These are phyloP conservation scores for Claviceps capensis DNA, from an alignment of 2,329 filamentous ascomycete genomes.

Conservation along the genomic window DNA sequence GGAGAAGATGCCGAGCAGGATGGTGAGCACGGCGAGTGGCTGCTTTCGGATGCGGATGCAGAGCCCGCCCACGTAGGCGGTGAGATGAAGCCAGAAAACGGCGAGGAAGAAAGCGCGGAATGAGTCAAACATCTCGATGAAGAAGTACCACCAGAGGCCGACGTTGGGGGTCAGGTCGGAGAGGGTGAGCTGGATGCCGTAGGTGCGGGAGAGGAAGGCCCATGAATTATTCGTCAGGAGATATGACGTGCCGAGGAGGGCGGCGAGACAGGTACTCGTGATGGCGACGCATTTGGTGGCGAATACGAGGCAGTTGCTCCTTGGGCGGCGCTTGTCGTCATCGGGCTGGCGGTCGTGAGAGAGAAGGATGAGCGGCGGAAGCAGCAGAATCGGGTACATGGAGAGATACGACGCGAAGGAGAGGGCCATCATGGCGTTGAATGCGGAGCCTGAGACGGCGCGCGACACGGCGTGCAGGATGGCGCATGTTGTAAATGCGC, in stretches of 20 bases:
- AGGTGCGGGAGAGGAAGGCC: slow-evolving; percentile 80
- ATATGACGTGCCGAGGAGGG: slow-evolving; percentile 58
- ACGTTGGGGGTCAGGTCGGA: slow-evolving; percentile 91
- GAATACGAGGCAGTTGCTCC: slow-evolving; percentile 33
- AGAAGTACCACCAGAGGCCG: slow-evolving; percentile 99
- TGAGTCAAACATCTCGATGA: slow-evolving; percentile 98
- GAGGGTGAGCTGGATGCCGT: slow-evolving; percentile 81
- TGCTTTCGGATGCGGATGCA: slow-evolving; percentile 72
- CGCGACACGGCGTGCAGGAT: slow-evolving; percentile 73
- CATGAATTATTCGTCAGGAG: slow-evolving; percentile 64
- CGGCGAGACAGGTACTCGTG: slow-evolving; percentile 39
- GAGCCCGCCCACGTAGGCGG: slow-evolving; percentile 76
- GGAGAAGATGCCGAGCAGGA: slow-evolving; percentile 78
- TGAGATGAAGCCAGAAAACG: slow-evolving; percentile 93
- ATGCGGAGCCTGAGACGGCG: slow-evolving; percentile 58
- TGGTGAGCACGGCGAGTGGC: slow-evolving; percentile 70
- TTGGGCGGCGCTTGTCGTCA: slow-evolving; percentile 15
- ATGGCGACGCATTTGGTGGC: slow-evolving; percentile 36
- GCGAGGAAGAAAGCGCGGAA: slow-evolving; percentile 95
- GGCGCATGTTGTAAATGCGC: slow-evolving; percentile 76
- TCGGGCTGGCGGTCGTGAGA: slow-evolving; percentile 52
- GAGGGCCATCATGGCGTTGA: slow-evolving; percentile 71
- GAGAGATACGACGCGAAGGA: slow-evolving; percentile 83
- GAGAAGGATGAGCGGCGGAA: slow-evolving; percentile 69
- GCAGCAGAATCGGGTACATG: slow-evolving; percentile 77